phyloP scores from a whole-genome alignment of 2,329 filamentous ascomycete genomes.

The Pseudocercospora pini-densiflorae region DNA sequence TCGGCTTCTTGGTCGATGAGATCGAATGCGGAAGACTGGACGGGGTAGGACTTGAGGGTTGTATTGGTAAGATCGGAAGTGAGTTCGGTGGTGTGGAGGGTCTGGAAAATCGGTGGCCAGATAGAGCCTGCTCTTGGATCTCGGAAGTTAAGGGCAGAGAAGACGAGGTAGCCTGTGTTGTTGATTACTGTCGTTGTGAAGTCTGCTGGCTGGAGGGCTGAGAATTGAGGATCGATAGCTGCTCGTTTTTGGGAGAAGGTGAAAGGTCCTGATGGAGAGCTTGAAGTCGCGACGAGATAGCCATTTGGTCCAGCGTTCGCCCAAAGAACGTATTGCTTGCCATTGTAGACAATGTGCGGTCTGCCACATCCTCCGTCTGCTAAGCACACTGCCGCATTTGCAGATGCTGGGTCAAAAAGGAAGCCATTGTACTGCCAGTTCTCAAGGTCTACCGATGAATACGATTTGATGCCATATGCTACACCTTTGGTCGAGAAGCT shows the following conservation, averaged over 20 bases:
- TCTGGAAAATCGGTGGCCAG: conserved; percentile 35
- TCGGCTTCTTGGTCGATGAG: conserved; percentile 33
- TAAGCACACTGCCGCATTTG: conserved; percentile 11
- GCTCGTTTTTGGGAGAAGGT: conserved; percentile 20
- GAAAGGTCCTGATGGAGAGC: conserved; percentile 31
- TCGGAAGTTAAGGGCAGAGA: conserved; percentile 31
- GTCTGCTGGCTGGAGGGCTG: conserved; percentile 29
- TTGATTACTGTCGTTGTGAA: conserved; percentile 28
- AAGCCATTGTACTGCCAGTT: conserved; percentile 34
- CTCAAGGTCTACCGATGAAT: conserved; percentile 29
- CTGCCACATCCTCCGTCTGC: conserved; percentile 29
- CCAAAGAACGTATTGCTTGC: conserved; percentile 32
- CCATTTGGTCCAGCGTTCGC: conserved; percentile 32
- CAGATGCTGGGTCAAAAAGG: conserved; percentile 25
- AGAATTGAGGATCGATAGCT: conserved; percentile 29
- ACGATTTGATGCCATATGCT: conserved; percentile 34
- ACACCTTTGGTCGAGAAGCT: conserved; percentile 30
- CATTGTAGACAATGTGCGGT: conserved; percentile 34
- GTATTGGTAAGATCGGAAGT: conserved; percentile 30
- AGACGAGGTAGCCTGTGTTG: conserved; percentile 31
- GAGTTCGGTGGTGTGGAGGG: conserved; percentile 27
- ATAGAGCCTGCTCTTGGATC: conserved; percentile 28
- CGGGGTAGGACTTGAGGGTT: conserved; percentile 27
- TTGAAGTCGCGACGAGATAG: conserved; percentile 30
- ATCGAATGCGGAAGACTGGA: conserved; percentile 23